Conservation (phyloP, 306 rosid genomes). For the Adenanthera pavonina region DNA sequence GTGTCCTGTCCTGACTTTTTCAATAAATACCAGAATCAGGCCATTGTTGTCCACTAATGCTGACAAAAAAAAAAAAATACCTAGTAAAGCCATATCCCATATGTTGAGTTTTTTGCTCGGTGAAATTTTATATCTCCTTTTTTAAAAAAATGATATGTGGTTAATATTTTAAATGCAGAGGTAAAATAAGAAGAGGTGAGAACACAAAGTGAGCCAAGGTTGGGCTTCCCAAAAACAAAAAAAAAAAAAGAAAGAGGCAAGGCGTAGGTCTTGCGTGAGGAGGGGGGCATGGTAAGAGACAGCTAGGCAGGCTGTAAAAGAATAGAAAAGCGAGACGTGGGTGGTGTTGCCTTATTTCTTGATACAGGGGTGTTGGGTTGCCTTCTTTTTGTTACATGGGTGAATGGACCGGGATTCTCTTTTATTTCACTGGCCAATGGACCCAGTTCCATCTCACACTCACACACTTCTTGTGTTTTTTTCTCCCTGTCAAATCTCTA, state of each 20-base stretch:
- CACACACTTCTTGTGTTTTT: constrained; percentile 25
- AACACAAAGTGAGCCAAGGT: neutral
- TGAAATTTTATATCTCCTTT: too few species aligned
- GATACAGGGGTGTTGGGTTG: neutral
- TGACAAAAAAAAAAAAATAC: neutral
- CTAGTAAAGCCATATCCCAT: neutral
- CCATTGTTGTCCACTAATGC: too few species aligned
- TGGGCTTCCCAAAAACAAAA: too few species aligned
- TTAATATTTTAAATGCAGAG: neutral
- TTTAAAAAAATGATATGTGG: neutral
- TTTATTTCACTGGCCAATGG: neutral
- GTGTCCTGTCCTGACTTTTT: neutral
- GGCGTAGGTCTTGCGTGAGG: constrained; percentile 25
- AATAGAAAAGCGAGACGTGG: constrained; percentile 1
- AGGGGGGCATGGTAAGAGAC: constrained; percentile 30
- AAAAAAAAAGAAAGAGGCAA: neutral
- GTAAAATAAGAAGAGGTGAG: neutral
- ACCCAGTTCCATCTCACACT: constrained; percentile 9
- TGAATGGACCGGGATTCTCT: constrained; percentile 19
- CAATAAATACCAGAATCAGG: neutral
- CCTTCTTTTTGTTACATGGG: neutral
- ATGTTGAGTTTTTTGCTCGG: neutral
- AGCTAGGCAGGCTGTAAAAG: constrained; percentile 34
- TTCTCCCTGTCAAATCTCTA: neutral
- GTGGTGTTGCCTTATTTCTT: neutral